phyloP scores from a whole-genome alignment of 176 grass and related monocot genomes.

The Tuctoria greenei region DNA sequence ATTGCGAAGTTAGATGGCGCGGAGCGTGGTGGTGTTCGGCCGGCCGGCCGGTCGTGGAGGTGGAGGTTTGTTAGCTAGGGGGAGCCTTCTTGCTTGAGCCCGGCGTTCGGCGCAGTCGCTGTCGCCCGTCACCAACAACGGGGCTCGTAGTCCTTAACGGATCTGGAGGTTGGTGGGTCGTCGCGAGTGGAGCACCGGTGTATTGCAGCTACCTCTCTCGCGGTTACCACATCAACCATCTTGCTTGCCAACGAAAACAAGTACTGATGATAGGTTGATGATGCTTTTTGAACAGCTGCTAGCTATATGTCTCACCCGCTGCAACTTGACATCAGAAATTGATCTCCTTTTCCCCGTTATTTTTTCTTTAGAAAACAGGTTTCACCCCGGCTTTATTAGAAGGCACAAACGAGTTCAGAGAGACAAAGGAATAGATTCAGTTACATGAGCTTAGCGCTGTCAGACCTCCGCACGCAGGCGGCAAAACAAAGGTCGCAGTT shows the following conservation, averaged over 20 bases:
- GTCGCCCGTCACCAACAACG: constrained; percentile 10
- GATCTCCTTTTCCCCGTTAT: background rate
- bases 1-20: constrained; percentile 27
- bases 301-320: background rate
- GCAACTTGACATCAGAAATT: constrained; percentile 17
- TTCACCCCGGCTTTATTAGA: too few relatives aligned
- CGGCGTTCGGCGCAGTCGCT: constrained; percentile 1
- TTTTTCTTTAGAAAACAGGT: too few relatives aligned
- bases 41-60: too few relatives aligned
- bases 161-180: constrained; percentile 38
- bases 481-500: too few relatives aligned
- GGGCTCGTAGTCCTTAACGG: background rate
- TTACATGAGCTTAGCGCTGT: too few relatives aligned
- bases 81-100: too few relatives aligned
- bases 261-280: background rate
- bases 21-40: background rate
- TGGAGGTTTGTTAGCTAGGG: too few relatives aligned
- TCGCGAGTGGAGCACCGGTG: background rate
- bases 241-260: constrained; percentile 43
- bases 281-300: background rate
- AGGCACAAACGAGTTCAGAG: too few relatives aligned
- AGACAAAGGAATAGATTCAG: too few relatives aligned
- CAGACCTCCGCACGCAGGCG: too few relatives aligned
- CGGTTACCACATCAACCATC: background rate
- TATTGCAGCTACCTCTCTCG: background rate